Conservation (phyloP, 768 basidiomycete genomes). For the Auriculariales sp. region DNA sequence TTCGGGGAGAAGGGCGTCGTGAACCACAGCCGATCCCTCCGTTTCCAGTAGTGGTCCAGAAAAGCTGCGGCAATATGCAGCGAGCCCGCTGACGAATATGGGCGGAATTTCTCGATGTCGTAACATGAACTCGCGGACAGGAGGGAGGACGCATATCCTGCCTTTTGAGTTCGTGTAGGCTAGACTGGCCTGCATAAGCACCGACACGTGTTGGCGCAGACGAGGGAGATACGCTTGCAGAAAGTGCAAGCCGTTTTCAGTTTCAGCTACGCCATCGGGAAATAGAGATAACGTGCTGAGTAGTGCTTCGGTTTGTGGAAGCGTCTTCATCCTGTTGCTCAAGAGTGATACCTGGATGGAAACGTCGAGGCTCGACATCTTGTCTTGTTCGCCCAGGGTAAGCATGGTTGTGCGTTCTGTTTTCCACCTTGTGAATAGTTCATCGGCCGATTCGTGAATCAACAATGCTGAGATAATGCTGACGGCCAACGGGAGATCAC, state of each 20-base stretch:
- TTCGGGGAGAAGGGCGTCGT: too few species aligned
- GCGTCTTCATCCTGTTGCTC: conserved; percentile 14
- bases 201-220: conserved; percentile 6
- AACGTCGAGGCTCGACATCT: conserved; percentile 17
- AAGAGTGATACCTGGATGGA: conserved; percentile 19
- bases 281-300: conserved; percentile 17
- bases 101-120: conserved; percentile 4
- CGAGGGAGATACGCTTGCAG: background rate
- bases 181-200: conserved; percentile 10
- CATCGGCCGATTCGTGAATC: conserved; percentile 9
- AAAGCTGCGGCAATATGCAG: too few species aligned
- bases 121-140: conserved; percentile 12
- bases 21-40: too few species aligned
- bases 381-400: conserved; percentile 6
- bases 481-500: conserved; percentile 11
- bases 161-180: conserved; percentile 10
- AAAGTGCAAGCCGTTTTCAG: background rate
- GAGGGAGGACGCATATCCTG: conserved; percentile 11
- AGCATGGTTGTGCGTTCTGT: conserved; percentile 12
- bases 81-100: too few species aligned
- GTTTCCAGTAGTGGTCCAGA: too few species aligned
- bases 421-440: conserved; percentile 10
- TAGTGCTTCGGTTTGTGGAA: conserved; percentile 14
- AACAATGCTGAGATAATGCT: conserved; percentile 11
- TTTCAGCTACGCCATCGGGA: conserved; percentile 16